Conservation (phyloP, 495 filamentous ascomycete genomes). For the Clohesyomyces aquaticus region DNA sequence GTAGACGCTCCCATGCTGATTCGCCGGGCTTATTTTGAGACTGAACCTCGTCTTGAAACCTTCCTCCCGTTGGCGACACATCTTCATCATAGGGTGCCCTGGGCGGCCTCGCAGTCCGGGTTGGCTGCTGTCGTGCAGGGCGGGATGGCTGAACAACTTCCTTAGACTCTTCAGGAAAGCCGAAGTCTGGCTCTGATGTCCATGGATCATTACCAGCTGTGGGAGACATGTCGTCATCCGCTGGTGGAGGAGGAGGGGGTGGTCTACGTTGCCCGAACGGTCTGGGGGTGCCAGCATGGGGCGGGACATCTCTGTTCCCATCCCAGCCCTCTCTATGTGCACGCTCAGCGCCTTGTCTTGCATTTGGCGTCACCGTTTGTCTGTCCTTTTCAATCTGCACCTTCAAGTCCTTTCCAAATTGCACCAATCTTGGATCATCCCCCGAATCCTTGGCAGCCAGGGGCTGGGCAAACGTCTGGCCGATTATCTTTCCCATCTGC, state of each 20-base stretch:
- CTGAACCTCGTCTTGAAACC: conserved; percentile 25
- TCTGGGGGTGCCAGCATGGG: conserved; percentile 10
- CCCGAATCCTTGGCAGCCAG: conserved; percentile 6
- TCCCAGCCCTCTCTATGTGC: too few species aligned
- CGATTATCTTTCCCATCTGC: conserved; percentile 25
- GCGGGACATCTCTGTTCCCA: not conserved
- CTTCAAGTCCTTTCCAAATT: conserved; percentile 25
- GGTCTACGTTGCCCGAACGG: not conserved
- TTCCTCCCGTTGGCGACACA: conserved; percentile 23
- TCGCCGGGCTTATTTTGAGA: conserved; percentile 18
- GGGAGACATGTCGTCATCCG: conserved; percentile 33
- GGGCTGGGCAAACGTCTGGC: conserved; percentile 3
- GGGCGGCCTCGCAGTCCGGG: not conserved
- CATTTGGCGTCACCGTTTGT: too few species aligned
- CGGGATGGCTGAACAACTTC: not conserved
- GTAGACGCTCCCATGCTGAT: conserved; percentile 38
- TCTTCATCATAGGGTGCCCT: conserved; percentile 18
- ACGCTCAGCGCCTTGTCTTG: too few species aligned
- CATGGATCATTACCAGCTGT: conserved; percentile 28
- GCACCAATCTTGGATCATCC: conserved; percentile 23
- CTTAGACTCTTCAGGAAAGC: conserved; percentile 4
- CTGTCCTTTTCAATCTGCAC: not conserved
- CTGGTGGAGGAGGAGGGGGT: not conserved
- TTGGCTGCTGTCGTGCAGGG: not conserved
- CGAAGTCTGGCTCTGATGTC: not conserved